Evolutionary conservation across 2,329 filamentous ascomycete genomes (phyloP), one percentile per base, ranked within the genome.

Genomic region (Penicillium sp.): DNA sequence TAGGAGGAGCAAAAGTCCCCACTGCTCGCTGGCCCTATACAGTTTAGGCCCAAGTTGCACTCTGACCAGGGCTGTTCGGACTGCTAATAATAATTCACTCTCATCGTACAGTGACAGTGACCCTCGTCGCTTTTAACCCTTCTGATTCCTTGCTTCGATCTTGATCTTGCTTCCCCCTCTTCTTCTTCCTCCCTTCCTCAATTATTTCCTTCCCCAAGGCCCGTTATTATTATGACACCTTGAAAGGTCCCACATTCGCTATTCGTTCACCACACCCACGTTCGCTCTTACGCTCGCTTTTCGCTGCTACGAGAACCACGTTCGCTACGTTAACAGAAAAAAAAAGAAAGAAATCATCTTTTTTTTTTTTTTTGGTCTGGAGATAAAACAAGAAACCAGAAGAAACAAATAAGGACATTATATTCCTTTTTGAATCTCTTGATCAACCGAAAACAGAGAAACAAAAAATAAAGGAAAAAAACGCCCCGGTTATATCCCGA

Each of bases 211-310:
- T 24, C 36, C 40, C 23, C 39, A 47, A 55, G 52, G 54, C 54
- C 41, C 34, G 49, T 54, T 55, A 43, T 48, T 62, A 64, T 60
- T 62, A 70, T 69, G 67, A 67, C 60, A 64, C 51, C 59, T 59
- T 68, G 62, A 63, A 55, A 50, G 57, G 56, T 55, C 57, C 59
- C 59, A 64, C 64, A 67, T 64, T 69, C 68, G 65, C 66, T 68
- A 67, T 64, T 69, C 68, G 65, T 65, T 68, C 66, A 63, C 56
- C 56, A 67, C 23, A 50, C 44, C 58, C 62, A 68, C 70, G 64
- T 64, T 72, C 68, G 68, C 68, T 66, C 58, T 60, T 62, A 70
- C 67, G 64, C 65, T 71, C 68, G 68, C 68, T 70, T 68, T 56
- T 59, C 63, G 60, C 68, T 65, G 61, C 63, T 62, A 66, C 65